Percentiles rank a stretch among this genome's conserved stretches.
phyloP scores from a whole-genome alignment of 306 rosid species.

The Vigna hirtella region DNA sequence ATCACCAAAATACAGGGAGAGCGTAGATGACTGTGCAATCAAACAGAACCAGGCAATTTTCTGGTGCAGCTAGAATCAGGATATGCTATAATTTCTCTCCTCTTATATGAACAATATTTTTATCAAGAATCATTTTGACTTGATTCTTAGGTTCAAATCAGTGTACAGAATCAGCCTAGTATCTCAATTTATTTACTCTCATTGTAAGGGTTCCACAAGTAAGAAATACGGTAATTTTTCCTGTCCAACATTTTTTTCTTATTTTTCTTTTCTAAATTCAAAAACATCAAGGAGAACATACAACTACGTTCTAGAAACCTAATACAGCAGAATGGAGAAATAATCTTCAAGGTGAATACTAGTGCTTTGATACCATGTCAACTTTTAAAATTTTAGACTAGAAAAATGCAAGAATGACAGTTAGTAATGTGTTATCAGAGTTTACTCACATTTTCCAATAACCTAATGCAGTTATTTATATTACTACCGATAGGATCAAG shows the following conservation, averaged over 20 bases:
- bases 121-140: no score
- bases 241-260: no score
- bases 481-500: background rate
- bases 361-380: background rate
- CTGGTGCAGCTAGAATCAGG: no score
- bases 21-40: background rate
- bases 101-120: no score
- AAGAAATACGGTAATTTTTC: background rate
- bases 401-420: background rate
- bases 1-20: no score
- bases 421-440: background rate
- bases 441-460: background rate
- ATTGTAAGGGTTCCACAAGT: background rate
- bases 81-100: no score
- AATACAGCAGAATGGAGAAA: no score
- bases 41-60: no score
- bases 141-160: background rate
- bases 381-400: background rate
- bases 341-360: background rate
- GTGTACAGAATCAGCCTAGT: background rate
- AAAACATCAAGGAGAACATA: no score
- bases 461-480: background rate
- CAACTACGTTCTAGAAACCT: no score
- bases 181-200: background rate
- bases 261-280: no score